A percentile compares a stretch with the other conserved stretches of the same genome.
Evolutionary conservation across 495 filamentous ascomycete species (phyloP).

Genomic region (Lasiosphaeria miniovina): DNA sequence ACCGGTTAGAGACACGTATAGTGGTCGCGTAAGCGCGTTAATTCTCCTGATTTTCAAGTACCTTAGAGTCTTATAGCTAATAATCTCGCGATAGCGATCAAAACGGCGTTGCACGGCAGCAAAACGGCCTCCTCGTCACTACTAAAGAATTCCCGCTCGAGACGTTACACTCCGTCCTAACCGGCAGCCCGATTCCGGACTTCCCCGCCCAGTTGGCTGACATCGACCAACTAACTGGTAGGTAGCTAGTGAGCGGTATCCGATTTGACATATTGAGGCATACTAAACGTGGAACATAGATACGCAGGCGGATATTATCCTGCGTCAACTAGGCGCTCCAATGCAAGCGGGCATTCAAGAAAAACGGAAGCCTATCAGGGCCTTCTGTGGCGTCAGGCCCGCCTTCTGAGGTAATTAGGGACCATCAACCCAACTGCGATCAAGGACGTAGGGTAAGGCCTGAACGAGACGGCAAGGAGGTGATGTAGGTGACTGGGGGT

Average conservation of each 20-base stretch:
- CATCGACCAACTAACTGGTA: neutral
- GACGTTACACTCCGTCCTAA: neutral
- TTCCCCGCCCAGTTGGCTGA: neutral
- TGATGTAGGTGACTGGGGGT: too few relatives aligned
- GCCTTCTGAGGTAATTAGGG: too few relatives aligned
- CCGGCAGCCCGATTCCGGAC: neutral
- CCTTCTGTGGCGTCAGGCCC: neutral
- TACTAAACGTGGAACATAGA: too few relatives aligned
- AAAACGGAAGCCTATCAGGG: neutral
- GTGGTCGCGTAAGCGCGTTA: neutral
- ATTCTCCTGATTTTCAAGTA: neutral
- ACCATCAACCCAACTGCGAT: too few relatives aligned
- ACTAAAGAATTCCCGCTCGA: neutral
- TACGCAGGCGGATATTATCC: neutral
- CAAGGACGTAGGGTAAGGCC: too few relatives aligned
- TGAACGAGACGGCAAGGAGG: too few relatives aligned
- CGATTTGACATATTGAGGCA: too few relatives aligned
- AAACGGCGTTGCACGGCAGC: neutral
- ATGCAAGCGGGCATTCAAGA: neutral
- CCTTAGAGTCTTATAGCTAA: neutral
- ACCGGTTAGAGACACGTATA: too few relatives aligned
- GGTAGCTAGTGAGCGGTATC: too few relatives aligned
- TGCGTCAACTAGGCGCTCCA: neutral
- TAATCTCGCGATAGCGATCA: neutral
- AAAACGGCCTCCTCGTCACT: neutral